Evolutionary conservation across 495 filamentous ascomycete genomes (phyloP), one percentile per base, ranked within the genome.

Genomic region (Xylaria palmicola): DNA sequence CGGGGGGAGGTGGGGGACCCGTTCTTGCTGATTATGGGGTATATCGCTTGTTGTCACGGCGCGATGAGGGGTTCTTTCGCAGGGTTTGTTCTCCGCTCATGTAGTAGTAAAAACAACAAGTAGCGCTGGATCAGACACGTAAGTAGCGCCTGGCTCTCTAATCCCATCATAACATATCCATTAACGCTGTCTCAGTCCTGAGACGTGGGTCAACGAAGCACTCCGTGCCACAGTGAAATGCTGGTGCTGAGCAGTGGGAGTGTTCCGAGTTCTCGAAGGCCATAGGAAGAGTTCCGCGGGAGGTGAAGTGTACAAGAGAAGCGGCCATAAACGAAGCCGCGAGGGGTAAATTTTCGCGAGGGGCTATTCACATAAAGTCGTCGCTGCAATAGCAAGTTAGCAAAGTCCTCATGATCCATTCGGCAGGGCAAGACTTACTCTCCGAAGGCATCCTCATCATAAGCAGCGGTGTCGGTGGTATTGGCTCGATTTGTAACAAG

Each of bases 401-500:
- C 49, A 40, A 7, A 32, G 13, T 9, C 13, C 41, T 27, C 8
- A 29, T 1, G 34, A 8, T 4, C 50, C 6, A n/a, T 4, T 20
- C 20, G 36, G 12, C 0, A 29, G 0, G 53, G 26, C 9, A n/a
- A 8, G 10, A 85, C 90, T 84, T 79, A 88, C 82, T 91, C 92
- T 78, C 86, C 91, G 67, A 90, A 90, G 40, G 81, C 87, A 60
- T 83, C 84, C 51, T 88, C 86, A 30, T 89, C 90, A 73, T 98
- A 97, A 50, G 82, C 70, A 32, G 79, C 85, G 19, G 81, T 83
- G 75, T 98, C 93, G 22, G 86, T 81, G 56, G 77, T 84, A 6
- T 82, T 80, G 64, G 92, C 88, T 41, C 90, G 78, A 60, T 77
- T 84, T 4, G 91, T 85, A 10, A 87, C 86, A 32, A 99, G 79